Evolutionary conservation across 2,329 filamentous ascomycete species (phyloP).

Genomic region (Calonectria henricotiae): DNA sequence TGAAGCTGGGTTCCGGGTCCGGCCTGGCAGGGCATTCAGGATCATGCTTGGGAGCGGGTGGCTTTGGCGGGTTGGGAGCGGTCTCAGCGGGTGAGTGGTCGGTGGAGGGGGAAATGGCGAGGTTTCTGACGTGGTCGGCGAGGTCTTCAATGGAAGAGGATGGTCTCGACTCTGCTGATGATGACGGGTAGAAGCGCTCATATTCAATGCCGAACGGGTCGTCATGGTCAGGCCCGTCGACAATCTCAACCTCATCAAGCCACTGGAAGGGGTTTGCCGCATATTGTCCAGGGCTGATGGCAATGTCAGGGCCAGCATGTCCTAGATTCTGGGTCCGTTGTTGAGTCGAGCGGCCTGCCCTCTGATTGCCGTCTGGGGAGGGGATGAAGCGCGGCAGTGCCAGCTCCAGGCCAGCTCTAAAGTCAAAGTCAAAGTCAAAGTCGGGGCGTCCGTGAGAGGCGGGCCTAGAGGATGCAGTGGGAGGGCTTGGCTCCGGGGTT

Average conservation of each 20-base stretch:
- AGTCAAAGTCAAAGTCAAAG: conserved; percentile 12
- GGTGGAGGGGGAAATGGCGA: not conserved
- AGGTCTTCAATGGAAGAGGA: not conserved
- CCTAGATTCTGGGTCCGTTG: not conserved
- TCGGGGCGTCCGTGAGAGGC: not conserved
- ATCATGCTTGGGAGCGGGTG: not conserved
- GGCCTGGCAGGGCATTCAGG: not conserved
- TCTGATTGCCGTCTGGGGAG: not conserved
- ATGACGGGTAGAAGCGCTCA: not conserved
- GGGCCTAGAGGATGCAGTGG: not conserved
- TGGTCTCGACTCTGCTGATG: not conserved
- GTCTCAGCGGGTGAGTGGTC: not conserved
- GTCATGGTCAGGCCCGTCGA: not conserved
- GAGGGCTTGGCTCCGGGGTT: not conserved
- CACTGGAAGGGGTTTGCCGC: not conserved
- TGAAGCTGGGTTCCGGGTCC: not conserved
- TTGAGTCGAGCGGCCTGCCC: not conserved
- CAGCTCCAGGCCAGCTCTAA: not conserved
- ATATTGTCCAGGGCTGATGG: not conserved
- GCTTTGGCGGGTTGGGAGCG: not conserved
- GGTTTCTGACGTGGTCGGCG: not conserved
- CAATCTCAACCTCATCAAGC: not conserved
- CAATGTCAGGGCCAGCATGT: not conserved
- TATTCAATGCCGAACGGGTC: no score
- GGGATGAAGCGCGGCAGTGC: not conserved